Percentiles rank a stretch among this genome's conserved stretches.
phyloP scores from a whole-genome alignment of 2,329 filamentous ascomycete species.

The Polytolypa hystricis region DNA sequence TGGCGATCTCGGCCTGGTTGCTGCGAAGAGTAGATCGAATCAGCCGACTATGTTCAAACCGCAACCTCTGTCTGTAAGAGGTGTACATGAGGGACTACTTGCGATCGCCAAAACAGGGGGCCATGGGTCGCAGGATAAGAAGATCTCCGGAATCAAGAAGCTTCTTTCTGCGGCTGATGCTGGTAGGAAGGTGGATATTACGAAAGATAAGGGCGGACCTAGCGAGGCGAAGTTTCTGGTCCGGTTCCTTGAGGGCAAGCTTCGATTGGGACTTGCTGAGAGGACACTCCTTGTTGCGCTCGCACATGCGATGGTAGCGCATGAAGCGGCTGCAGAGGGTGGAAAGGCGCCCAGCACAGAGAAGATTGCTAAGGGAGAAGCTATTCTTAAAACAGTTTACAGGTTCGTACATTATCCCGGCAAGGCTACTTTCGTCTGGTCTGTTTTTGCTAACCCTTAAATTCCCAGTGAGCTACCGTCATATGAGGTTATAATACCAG shows the following conservation, averaged over 20 bases:
- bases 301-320: conserved; percentile 74
- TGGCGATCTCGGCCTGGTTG: conserved; percentile 86
- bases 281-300: conserved; percentile 83
- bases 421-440: no score
- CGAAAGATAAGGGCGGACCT: conserved; percentile 80
- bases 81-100: conserved; percentile 80
- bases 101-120: conserved; percentile 78
- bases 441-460: neutral
- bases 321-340: conserved; percentile 63
- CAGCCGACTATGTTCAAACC: conserved; percentile 99
- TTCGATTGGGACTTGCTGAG: conserved; percentile 83
- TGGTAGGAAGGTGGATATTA: conserved; percentile 63
- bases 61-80: conserved; percentile 74
- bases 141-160: conserved; percentile 93
- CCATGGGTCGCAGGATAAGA: conserved; percentile 76
- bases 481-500: conserved; percentile 88
- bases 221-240: conserved; percentile 94
- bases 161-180: conserved; percentile 83
- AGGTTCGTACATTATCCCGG: conserved; percentile 45
- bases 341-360: conserved; percentile 58
- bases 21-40: conserved; percentile 87
- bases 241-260: conserved; percentile 85
- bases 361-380: conserved; percentile 72
- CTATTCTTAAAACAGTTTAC: conserved; percentile 80
- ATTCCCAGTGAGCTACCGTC: conserved; percentile 72